Percentiles rank a stretch among this genome's conserved stretches.
Evolutionary conservation across 108 stramenopile species (phyloP).

Genomic region (Craspedostauros australis): DNA sequence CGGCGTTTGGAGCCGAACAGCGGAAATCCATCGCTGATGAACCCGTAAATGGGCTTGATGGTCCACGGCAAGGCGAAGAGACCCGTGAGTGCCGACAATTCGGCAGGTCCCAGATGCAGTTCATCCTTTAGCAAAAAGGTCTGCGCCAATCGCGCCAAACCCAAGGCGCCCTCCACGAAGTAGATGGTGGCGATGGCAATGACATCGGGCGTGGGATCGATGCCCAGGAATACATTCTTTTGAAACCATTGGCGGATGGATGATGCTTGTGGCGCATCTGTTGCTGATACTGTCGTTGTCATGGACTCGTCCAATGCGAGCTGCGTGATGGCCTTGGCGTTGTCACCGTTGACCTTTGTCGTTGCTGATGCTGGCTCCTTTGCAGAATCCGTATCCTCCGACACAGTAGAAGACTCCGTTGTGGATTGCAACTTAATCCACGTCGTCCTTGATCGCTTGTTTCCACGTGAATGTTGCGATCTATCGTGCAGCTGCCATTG

Average conservation of each 20-base stretch:
- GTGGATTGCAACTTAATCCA: too few species aligned
- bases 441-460: too few species aligned
- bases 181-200: constrained; percentile 89
- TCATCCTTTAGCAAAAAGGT: constrained; percentile 94
- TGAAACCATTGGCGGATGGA: too few species aligned
- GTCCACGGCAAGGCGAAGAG: constrained; percentile 89
- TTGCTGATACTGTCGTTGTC: too few species aligned
- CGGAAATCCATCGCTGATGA: constrained; percentile 84
- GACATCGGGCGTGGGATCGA: constrained; percentile 74
- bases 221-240: constrained; percentile 51
- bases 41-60: constrained; percentile 91
- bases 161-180: constrained; percentile 94
- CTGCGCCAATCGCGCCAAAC: constrained; percentile 86
- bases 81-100: constrained; percentile 83
- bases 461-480: too few species aligned
- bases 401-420: too few species aligned
- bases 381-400: neutral
- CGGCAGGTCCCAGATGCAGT: constrained; percentile 86
- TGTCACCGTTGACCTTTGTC: too few species aligned
- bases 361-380: neutral
- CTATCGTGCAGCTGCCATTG: too few species aligned
- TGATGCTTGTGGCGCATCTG: too few species aligned
- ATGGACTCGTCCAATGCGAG: too few species aligned
- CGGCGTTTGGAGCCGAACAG: constrained; percentile 82
- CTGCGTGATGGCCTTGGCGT: too few species aligned